These are phyloP conservation scores for Boletellus ananas DNA, from an alignment of 768 basidiomycete species.

Conservation along the genomic window DNA sequence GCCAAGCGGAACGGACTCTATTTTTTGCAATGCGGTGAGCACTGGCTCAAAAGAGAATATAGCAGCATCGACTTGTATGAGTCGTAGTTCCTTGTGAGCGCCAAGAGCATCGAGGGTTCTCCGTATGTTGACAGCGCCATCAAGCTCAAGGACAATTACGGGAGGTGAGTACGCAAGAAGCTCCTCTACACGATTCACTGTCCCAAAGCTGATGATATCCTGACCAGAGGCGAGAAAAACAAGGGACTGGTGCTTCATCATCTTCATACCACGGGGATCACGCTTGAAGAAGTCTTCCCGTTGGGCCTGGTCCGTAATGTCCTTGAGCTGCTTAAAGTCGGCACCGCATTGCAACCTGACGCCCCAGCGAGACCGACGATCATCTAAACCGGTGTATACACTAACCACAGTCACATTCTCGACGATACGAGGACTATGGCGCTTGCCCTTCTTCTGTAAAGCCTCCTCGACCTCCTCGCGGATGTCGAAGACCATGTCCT, in stretches of 20 bases:
- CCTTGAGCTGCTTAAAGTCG: conserved; percentile 35
- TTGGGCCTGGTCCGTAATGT: conserved; percentile 24
- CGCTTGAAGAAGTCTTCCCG: conserved; percentile 35
- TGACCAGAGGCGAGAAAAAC: conserved; percentile 48
- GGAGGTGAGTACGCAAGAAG: conserved; percentile 46
- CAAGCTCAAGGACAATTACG: conserved; percentile 50
- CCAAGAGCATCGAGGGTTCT: conserved; percentile 40
- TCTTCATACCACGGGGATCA: conserved; percentile 26
- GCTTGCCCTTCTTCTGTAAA: conserved; percentile 34
- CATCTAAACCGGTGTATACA: conserved; percentile 30
- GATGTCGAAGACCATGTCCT: conserved; percentile 59
- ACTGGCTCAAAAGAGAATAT: conserved; percentile 62
- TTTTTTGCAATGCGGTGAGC: conserved; percentile 50
- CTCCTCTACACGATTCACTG: conserved; percentile 51
- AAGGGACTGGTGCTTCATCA: conserved; percentile 54
- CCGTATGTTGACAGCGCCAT: conserved; percentile 37
- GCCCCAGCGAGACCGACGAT: conserved; percentile 37
- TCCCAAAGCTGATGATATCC: conserved; percentile 52
- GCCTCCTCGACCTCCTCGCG: conserved; percentile 48
- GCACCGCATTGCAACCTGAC: conserved; percentile 34
- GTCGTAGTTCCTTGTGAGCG: conserved; percentile 29
- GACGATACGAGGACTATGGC: conserved; percentile 31
- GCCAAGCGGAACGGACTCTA: conserved; percentile 40
- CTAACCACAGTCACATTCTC: conserved; percentile 34
- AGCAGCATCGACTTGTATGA: conserved; percentile 57